Conservation (phyloP, 176 grass and related monocot species). For the Microstegium vimineum region DNA sequence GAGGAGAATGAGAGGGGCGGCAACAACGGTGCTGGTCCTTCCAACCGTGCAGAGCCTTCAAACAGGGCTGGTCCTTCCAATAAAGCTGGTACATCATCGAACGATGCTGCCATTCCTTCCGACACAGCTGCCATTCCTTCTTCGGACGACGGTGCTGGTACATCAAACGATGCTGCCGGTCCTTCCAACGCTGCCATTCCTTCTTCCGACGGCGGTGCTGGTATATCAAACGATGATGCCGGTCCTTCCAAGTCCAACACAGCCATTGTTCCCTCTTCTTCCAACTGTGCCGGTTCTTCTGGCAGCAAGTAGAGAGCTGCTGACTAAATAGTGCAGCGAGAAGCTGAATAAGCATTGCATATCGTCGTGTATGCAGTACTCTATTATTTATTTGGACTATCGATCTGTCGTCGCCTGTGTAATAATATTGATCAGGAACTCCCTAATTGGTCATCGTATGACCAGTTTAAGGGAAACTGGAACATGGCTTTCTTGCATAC, state of each 20-base stretch:
- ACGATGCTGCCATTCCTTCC: neutral
- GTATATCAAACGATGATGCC: neutral
- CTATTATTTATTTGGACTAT: neutral
- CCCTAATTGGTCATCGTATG: neutral
- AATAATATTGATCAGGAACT: neutral
- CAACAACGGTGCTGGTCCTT: neutral
- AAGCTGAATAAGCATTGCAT: neutral
- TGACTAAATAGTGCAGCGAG: neutral
- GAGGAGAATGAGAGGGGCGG: neutral
- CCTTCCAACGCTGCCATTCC: no score
- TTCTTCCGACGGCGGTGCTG: neutral
- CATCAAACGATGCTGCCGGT: no score
- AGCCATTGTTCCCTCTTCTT: neutral
- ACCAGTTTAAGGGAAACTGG: neutral
- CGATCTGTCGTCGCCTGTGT: neutral
- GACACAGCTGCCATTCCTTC: neutral
- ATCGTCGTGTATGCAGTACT: neutral
- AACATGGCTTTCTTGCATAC: neutral
- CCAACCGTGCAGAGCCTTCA: neutral
- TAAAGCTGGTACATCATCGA: neutral
- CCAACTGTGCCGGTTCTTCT: neutral
- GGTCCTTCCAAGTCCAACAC: neutral
- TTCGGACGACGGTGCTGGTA: neutral
- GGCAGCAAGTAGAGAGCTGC: neutral
- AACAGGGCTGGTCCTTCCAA: neutral